These are phyloP conservation scores for Penicillium paxilli DNA, from an alignment of 495 filamentous ascomycete genomes.

Conservation along the genomic window DNA sequence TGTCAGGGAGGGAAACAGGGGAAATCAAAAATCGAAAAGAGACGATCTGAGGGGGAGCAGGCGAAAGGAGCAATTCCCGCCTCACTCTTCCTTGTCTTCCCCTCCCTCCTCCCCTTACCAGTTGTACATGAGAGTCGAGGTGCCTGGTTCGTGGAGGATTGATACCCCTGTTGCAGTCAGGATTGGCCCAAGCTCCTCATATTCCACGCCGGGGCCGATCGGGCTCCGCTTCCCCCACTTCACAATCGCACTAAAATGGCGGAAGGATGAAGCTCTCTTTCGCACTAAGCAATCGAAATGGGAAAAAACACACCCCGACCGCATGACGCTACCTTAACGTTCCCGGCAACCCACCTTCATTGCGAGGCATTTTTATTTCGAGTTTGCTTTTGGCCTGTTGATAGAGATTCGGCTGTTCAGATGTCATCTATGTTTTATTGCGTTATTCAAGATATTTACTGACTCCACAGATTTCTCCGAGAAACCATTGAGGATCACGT, in stretches of 20 bases:
- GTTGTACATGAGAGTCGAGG: conserved; percentile 2
- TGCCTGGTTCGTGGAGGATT: conserved; percentile 6
- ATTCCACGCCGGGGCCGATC: conserved; percentile 29
- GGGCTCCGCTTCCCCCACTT: conserved; percentile 30
- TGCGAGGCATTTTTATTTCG: conserved; percentile 16
- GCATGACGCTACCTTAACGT: conserved; percentile 10
- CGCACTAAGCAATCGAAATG: conserved; percentile 5
- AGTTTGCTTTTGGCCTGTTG: conserved; percentile 7
- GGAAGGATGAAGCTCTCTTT: conserved; percentile 11
- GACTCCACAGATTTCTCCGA: conserved; percentile 67
- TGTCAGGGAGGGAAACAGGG: neutral
- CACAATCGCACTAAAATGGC: conserved; percentile 11
- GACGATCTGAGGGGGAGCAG: neutral
- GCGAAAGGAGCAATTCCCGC: conserved; percentile 3
- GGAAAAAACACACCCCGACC: conserved; percentile 4
- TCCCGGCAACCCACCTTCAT: conserved; percentile 22
- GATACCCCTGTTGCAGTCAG: conserved; percentile 19
- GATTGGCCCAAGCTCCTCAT: conserved; percentile 40
- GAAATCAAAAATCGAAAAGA: no score
- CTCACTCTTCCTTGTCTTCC: no score
- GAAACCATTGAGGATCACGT: conserved; percentile 65
- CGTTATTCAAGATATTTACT: conserved; percentile 2
- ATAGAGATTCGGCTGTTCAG: conserved; percentile 8
- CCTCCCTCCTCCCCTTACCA: no score
- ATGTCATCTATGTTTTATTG: conserved; percentile 23